phyloP scores from a whole-genome alignment of 805 yeast species.

The Candida insectalens region DNA sequence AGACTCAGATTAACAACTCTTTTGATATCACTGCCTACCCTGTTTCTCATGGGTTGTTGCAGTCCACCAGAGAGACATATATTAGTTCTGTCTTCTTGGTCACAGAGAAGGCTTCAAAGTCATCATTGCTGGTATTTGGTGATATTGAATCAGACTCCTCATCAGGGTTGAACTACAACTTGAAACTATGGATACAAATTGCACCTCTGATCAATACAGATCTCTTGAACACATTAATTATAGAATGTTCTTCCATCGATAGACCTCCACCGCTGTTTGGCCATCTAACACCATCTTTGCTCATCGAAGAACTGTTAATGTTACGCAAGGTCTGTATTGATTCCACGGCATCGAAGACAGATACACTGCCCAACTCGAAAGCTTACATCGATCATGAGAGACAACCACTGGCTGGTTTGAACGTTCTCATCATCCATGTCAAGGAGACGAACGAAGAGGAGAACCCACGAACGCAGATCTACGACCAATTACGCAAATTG shows the following conservation, averaged over 20 bases:
- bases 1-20: slow-evolving; percentile 19
- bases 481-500: slow-evolving; percentile 36
- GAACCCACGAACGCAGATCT: slow-evolving; percentile 53
- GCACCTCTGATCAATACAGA: slow-evolving; percentile 33
- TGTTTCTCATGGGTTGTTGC: slow-evolving; percentile 26
- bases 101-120: slow-evolving; percentile 16
- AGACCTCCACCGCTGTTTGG: slow-evolving; percentile 56
- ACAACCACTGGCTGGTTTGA: slow-evolving; percentile 32
- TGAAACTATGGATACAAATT: slow-evolving; percentile 46
- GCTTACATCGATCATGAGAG: slow-evolving; percentile 8
- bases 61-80: slow-evolving; percentile 15
- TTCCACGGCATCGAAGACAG: too few species aligned
- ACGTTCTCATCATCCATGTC: slow-evolving; percentile 43
- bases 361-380: background rate
- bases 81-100: slow-evolving; percentile 56
- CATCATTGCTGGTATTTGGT: slow-evolving; percentile 59
- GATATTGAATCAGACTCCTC: slow-evolving; percentile 67
- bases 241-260: slow-evolving; percentile 67
- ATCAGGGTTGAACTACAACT: slow-evolving; percentile 30
- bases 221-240: slow-evolving; percentile 43
- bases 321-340: slow-evolving; percentile 17
- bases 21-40: slow-evolving; percentile 33
- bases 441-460: slow-evolving; percentile 29
- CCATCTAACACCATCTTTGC: slow-evolving; percentile 61
- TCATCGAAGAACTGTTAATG: slow-evolving; percentile 45